phyloP scores from a whole-genome alignment of 257 asterid species.

The Solanum microdontum region DNA sequence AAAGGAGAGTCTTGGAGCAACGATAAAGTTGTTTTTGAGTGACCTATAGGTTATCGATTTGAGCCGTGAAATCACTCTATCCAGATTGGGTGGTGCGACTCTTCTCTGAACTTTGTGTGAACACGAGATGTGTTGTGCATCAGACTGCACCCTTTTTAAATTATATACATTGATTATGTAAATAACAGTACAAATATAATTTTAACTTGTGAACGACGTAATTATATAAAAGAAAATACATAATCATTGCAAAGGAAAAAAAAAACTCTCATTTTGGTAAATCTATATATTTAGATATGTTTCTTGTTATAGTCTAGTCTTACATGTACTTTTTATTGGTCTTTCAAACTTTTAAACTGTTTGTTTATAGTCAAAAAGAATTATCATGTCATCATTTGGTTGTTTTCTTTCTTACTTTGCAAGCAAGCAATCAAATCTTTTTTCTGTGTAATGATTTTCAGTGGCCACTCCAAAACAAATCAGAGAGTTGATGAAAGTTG shows the following conservation, averaged over 20 bases:
- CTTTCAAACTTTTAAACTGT: background rate
- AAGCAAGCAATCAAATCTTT: background rate
- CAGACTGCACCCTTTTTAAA: background rate
- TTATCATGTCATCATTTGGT: background rate
- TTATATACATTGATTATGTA: background rate
- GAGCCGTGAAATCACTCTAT: background rate
- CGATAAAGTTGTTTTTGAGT: background rate
- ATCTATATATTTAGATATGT: background rate
- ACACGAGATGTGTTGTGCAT: background rate
- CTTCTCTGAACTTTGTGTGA: background rate
- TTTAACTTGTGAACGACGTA: background rate
- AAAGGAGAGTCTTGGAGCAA: background rate
- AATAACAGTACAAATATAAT: background rate
- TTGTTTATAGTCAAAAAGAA: background rate
- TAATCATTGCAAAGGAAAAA: background rate
- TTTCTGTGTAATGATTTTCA: slow-evolving; percentile 26
- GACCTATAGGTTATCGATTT: background rate
- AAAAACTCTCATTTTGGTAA: background rate
- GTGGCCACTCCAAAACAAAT: slow-evolving; percentile 98
- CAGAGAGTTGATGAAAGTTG: slow-evolving; percentile 93
- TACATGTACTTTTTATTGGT: background rate
- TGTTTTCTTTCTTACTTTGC: background rate
- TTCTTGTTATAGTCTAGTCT: background rate
- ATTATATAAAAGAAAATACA: background rate
- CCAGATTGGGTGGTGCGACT: background rate